Evolutionary conservation across 2,329 filamentous ascomycete species (phyloP), one percentile per base, ranked within the genome.

Genomic region (Thelonectria blattea): DNA sequence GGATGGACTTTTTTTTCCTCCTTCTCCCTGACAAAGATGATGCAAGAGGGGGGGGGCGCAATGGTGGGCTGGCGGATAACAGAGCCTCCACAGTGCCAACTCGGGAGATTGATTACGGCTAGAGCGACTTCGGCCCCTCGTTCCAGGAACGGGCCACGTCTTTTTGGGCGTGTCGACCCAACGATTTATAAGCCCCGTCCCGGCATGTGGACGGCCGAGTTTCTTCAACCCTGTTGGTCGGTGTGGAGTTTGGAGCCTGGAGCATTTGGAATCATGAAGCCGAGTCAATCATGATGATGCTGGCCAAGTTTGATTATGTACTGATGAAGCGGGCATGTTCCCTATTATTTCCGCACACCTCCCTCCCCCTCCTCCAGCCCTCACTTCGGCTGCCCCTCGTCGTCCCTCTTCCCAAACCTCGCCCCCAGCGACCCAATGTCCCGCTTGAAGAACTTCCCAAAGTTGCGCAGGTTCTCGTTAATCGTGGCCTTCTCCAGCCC

Each of bases 371-470:
- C 30, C 37, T 24, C 8, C 11, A 43, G 22, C 22, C 15, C 18
- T 3, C 15, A 30, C 58, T 60, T 70, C 52, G 65, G 64, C 46
- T 66, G 64, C 56, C 61, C 64, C n/a, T 71, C 72, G 24, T 74
- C 77, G 57, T 85, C 83, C 52, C 85, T 76, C 76, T 85, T 88
- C 48, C 90, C 91, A 74, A 93, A 93, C 65, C 90, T 80, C 11
- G 85, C 86, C 2, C 91, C 89, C 65, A 94, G 84, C 2, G 88
- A 87, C 30, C 91, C 91, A 64, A 94, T 88, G 79, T 97, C 94
- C 64, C 94, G 83, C 64, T 90, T 88, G 80, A 98, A 98, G 79
- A 98, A 97, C 78, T 96, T 97, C 22, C 94, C 94, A 77, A 99
- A 91, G 74, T 92, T 97, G 79, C 92, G 93, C 76, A 98, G 75